Evolutionary conservation across 257 asterid species (phyloP).

Genomic region (Lycium barbarum): DNA sequence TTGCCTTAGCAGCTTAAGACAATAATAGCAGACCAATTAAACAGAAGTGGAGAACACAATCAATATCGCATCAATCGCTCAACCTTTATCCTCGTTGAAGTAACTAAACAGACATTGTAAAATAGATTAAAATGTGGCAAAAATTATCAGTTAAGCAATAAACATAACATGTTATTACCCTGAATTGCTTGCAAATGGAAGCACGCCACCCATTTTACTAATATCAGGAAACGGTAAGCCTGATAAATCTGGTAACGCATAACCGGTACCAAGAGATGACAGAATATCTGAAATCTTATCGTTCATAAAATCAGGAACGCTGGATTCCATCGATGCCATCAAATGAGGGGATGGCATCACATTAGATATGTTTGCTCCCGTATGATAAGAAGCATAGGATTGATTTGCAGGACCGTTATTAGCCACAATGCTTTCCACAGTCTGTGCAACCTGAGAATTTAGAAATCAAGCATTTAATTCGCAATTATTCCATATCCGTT

Average conservation of each 20-base stretch:
- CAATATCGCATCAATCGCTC: neutral
- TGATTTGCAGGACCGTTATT: no score
- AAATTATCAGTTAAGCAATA: neutral
- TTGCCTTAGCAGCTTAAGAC: no score
- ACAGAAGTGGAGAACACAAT: slow-evolving; percentile 25
- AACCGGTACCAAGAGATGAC: slow-evolving; percentile 16
- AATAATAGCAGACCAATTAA: neutral
- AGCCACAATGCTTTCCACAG: no score
- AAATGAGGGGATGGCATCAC: neutral
- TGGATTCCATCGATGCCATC: neutral
- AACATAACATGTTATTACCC: slow-evolving; percentile 38
- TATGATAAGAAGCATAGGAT: no score
- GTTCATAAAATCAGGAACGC: neutral
- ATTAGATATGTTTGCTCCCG: neutral
- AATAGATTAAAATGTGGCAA: neutral
- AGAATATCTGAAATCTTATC: slow-evolving; percentile 6
- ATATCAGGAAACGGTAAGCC: slow-evolving; percentile 22
- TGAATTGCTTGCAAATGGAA: slow-evolving; percentile 38
- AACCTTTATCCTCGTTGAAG: neutral
- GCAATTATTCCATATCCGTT: neutral
- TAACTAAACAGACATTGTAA: no score
- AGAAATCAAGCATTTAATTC: no score
- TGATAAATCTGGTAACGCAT: slow-evolving; percentile 30
- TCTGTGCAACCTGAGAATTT: no score
- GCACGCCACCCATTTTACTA: slow-evolving; percentile 30